These are phyloP conservation scores for Nemania sp. DNA, from an alignment of 2,329 filamentous ascomycete species.

Conservation along the genomic window DNA sequence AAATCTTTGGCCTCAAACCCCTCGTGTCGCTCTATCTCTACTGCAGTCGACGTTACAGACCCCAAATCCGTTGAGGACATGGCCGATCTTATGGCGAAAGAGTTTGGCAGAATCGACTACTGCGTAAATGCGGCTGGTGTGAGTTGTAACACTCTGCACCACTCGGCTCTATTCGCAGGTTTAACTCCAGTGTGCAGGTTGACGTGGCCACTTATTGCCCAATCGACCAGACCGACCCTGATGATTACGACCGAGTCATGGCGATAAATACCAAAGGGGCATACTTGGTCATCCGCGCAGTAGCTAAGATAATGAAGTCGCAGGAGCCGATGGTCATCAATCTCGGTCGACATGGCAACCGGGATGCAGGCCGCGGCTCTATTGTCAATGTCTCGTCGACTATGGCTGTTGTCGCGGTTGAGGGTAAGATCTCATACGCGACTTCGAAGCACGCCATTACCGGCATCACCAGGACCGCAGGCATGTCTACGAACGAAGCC, in stretches of 20 bases:
- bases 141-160: too few species aligned
- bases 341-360: constrained; percentile 26
- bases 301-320: constrained; percentile 28
- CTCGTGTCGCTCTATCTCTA: neutral
- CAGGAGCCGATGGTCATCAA: constrained; percentile 24
- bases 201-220: constrained; percentile 30
- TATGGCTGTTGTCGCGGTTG: constrained; percentile 31
- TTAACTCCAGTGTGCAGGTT: too few species aligned
- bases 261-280: constrained; percentile 31
- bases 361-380: constrained; percentile 35
- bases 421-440: constrained; percentile 29
- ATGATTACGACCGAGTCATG: constrained; percentile 32
- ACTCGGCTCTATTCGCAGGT: too few species aligned
- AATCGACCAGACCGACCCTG: constrained; percentile 29
- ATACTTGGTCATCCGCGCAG: constrained; percentile 27
- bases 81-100: constrained; percentile 16
- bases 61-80: constrained; percentile 21
- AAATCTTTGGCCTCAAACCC: constrained; percentile 26
- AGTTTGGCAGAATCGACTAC: constrained; percentile 32
- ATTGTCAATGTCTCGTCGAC: constrained; percentile 40
- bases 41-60: constrained; percentile 8
- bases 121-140: too few species aligned
- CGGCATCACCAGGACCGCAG: constrained; percentile 31
- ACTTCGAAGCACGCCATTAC: constrained; percentile 38
- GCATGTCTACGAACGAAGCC: too few species aligned